phyloP scores from a whole-genome alignment of 441 rosid genomes.

The Erodium trifolium region DNA sequence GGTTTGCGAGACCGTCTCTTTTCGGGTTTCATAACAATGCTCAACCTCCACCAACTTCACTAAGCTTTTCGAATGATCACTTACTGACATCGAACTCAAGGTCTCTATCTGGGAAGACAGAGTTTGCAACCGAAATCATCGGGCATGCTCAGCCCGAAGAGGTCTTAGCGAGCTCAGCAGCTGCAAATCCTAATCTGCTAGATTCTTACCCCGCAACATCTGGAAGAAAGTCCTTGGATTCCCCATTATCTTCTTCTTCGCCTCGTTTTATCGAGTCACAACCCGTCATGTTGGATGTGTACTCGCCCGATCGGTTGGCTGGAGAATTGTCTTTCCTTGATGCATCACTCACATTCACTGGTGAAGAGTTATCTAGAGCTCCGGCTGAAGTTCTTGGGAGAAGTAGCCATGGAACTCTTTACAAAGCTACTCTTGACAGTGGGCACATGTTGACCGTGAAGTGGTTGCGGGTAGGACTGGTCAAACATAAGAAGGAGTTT shows the following conservation, averaged over 20 bases:
- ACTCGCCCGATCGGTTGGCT: slow-evolving; percentile 85
- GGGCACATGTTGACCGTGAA: slow-evolving; percentile 86
- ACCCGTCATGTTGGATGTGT: slow-evolving; percentile 64
- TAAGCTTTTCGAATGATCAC: slow-evolving; percentile 85
- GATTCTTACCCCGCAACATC: slow-evolving; percentile 52
- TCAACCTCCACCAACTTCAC: slow-evolving; percentile 48
- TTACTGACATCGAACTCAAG: slow-evolving; percentile 73
- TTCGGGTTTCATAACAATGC: slow-evolving; percentile 55
- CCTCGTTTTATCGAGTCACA: slow-evolving; percentile 56
- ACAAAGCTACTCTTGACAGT: slow-evolving; percentile 78
- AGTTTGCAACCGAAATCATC: slow-evolving; percentile 44
- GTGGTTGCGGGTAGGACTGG: slow-evolving; percentile 89
- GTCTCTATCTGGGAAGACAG: slow-evolving; percentile 61
- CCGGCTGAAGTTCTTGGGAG: slow-evolving; percentile 98
- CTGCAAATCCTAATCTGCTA: slow-evolving; percentile 45
- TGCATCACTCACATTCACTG: slow-evolving; percentile 61
- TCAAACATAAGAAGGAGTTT: slow-evolving; percentile 82
- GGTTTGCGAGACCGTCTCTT: slow-evolving; percentile 52
- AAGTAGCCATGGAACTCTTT: slow-evolving; percentile 92
- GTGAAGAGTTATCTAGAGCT: slow-evolving; percentile 87
- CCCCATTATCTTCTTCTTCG: slow-evolving; percentile 59
- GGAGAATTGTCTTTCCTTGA: slow-evolving; percentile 84
- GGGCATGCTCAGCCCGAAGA: slow-evolving; percentile 42
- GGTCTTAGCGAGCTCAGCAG: slow-evolving; percentile 28
- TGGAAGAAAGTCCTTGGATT: slow-evolving; percentile 65